Evolutionary conservation across 768 basidiomycete genomes (phyloP), one percentile per base, ranked within the genome.

Genomic region (Crepidotus variabilis): DNA sequence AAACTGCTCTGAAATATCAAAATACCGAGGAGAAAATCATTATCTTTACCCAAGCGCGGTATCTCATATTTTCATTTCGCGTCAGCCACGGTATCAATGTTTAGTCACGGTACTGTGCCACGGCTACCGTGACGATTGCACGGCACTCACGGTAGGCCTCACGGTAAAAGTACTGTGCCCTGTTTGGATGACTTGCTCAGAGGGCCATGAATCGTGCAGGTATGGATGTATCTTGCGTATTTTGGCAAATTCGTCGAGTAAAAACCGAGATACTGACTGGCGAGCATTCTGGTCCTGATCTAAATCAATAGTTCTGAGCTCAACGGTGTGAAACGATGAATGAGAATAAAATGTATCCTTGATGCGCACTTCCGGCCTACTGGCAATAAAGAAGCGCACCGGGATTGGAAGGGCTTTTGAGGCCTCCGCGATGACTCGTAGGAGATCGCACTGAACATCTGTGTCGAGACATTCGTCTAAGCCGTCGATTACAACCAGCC

Each of bases 401-500:
- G 57, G 56, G 11, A 60, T 5, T 2, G n/a, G 8, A 4, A 46
- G 20, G 23, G 46, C 24, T n/a, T 32, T 32, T 4, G 57, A 24
- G 36, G 52, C 39, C 1, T 45, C 33, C 6, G 47, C 22, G 20
- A 60, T 23, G 23, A 53, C 28, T 10, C 49, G 47, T 8, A 63
- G 43, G 39, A 63, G 36, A 18, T 59, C 52, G 9, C 32, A 24
- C n/a, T 63, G 62, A 0, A 46, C 34, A 2, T 48, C 36, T 2
- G 34, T 11, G 18, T 52, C 39, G 2, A 35, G 24, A 20, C 59
- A 63, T 35, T 65, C 64, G 23, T 65, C 62, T 9, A 65, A 45
- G 3, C 64, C 64, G 45, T 65, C 62, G 24, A 65, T 49, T 16
- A 63, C 52, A 32, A 65, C 35, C 6, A 63, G 47, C 18, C 39